Base-by-base conservation (phyloP, 306 rosid species). In the Vachellia collinsii region DNA sequence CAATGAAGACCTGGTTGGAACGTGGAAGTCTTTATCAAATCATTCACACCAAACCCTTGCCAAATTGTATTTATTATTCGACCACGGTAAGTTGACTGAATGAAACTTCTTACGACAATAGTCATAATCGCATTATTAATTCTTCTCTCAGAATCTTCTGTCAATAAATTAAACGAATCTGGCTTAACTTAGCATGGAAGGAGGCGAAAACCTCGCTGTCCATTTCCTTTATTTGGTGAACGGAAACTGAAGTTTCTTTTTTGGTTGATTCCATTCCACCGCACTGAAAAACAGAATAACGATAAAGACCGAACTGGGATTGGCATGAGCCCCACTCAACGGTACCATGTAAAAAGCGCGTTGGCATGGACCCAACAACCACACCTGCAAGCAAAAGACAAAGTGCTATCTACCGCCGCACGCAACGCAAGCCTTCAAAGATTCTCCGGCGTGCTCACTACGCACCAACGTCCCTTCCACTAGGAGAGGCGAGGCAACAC, bases 371-470 rank as follows among this genome's bases (percentile, higher is more conserved):
- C 34, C 34, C 34, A 29, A 29, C 34, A 29, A 29, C 34, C 34
- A 29, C 34, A 29, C 2, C 34, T 29, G 34, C 34, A 29, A 29
- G 34, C 34, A 29, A 29, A 29, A 29, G 34, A 29, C 34, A 29
- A 29, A 29, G 16, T 44, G 41, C 39, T 20, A 8, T 43, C 75
- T 17, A 17, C 75, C 20, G 58, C 41, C 58, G 20, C 9, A 13
- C 74, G n/a, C 20, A 3, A 22, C 44, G 36, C 20, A 22, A 70
- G 36, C 20, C 11, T 23, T 23, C 0, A 11, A 22, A 70, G 56
- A 44, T 3, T 70, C 74, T 70, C 70, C 54, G 41, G 53, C 78
- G 69, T 41, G 69, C 41, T 68, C 39, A 39, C 7, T 39, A 41
- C 78, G 78, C 67, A 54, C 37, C 36, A 67, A n/a, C n/a, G 14